Percentiles rank a stretch among this genome's conserved stretches.
Evolutionary conservation across 208 protist species (phyloP).

Genomic region (Crithidia fasciculata): DNA sequence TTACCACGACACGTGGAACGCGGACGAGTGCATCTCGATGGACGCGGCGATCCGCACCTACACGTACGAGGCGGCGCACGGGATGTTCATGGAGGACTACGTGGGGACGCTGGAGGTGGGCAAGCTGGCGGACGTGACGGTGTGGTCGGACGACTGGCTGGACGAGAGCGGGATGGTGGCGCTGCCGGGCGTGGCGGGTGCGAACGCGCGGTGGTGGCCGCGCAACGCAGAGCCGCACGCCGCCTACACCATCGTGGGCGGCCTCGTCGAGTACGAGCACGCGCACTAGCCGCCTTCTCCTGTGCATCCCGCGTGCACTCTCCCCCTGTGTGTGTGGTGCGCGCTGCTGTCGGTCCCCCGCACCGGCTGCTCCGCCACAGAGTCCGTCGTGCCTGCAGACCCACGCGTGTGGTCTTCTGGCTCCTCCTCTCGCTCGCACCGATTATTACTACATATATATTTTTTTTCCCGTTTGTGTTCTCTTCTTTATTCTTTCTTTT

Average conservation of each 20-base stretch:
- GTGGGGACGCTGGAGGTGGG: slow-evolving; percentile 62
- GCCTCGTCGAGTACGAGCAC: slow-evolving; percentile 57
- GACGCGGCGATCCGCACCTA: slow-evolving; percentile 59
- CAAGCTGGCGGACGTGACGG: slow-evolving; percentile 66
- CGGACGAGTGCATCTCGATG: slow-evolving; percentile 56
- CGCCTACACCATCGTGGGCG: slow-evolving; percentile 57
- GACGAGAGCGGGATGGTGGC: slow-evolving; percentile 30
- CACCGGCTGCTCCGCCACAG: too few relatives aligned
- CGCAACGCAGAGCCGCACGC: slow-evolving; percentile 40
- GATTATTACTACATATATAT: neutral
- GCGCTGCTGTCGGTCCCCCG: too few relatives aligned
- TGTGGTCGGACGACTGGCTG: slow-evolving; percentile 58
- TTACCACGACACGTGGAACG: slow-evolving; percentile 58
- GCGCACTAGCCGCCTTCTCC: neutral
- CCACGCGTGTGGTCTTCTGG: slow-evolving; percentile 5
- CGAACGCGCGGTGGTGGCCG: slow-evolving; percentile 48
- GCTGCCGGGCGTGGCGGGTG: slow-evolving; percentile 25
- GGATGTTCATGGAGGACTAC: slow-evolving; percentile 60
- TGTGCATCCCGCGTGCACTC: too few relatives aligned
- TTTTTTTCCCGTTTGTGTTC: neutral
- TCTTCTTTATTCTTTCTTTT: neutral
- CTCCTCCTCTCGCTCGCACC: neutral
- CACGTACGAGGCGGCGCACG: slow-evolving; percentile 61
- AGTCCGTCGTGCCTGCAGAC: neutral
- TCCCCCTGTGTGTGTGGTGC: neutral